These are phyloP conservation scores for Mucor piriformis DNA, from an alignment of 371 early-diverging fungal species.

Conservation along the genomic window DNA sequence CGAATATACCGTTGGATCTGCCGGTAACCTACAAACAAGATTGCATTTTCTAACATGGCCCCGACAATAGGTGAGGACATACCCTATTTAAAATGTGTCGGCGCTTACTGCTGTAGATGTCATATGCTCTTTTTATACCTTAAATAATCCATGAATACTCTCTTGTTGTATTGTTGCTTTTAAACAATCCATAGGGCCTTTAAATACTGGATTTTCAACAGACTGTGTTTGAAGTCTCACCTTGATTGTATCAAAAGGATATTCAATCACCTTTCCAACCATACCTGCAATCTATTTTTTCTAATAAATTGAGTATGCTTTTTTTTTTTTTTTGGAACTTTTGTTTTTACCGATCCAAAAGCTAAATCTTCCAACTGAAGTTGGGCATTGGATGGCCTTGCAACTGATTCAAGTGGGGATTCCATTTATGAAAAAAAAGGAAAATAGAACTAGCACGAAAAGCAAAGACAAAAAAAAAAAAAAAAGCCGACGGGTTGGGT, in stretches of 20 bases:
- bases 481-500: neutral
- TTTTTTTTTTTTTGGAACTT: neutral
- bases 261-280: conserved; percentile 90
- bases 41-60: conserved; percentile 91
- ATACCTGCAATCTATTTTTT: conserved; percentile 87
- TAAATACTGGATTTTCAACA: conserved; percentile 63
- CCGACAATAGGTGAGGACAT: conserved; percentile 90
- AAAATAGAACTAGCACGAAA: too few relatives aligned
- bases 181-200: conserved; percentile 85
- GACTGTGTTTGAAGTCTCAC: conserved; percentile 93
- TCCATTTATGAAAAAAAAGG: neutral
- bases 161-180: conserved; percentile 65
- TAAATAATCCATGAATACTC: conserved; percentile 81
- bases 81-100: conserved; percentile 60
- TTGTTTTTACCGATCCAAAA: conserved; percentile 24
- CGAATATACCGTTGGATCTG: conserved; percentile 75
- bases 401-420: neutral
- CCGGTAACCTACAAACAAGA: conserved; percentile 86
- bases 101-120: too few relatives aligned
- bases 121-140: too few relatives aligned
- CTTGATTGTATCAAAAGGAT: conserved; percentile 96
- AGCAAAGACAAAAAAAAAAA: too few relatives aligned
- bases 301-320: too few relatives aligned
- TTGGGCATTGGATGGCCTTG: conserved; percentile 12
- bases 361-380: conserved; percentile 28